phyloP scores from a whole-genome alignment of 2,329 filamentous ascomycete genomes.

The Apiospora malaysiana region DNA sequence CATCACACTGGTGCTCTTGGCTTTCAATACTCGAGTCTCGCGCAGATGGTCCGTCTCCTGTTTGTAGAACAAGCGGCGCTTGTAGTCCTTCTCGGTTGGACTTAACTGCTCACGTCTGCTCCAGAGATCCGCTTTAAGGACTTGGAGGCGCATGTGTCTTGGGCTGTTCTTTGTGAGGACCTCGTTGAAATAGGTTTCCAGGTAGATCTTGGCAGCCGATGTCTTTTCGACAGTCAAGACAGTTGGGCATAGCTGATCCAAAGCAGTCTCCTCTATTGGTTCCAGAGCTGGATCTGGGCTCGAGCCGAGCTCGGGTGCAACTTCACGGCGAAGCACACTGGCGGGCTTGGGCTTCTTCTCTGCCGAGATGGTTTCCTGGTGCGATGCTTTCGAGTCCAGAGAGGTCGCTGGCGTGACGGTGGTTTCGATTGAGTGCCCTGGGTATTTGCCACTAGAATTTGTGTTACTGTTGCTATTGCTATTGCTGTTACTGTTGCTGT shows the following conservation, averaged over 20 bases:
- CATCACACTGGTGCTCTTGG: constrained; percentile 53
- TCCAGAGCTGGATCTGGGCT: constrained; percentile 38
- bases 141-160: constrained; percentile 64
- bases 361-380: constrained; percentile 36
- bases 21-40: constrained; percentile 72
- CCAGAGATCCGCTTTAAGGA: constrained; percentile 69
- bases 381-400: constrained; percentile 48
- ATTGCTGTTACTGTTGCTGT: constrained; percentile 36
- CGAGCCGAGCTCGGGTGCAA: constrained; percentile 31
- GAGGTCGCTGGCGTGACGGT: constrained; percentile 46
- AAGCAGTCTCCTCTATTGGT: constrained; percentile 30
- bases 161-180: constrained; percentile 63
- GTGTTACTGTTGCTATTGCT: constrained; percentile 30
- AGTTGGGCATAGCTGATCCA: constrained; percentile 36
- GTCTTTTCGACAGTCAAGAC: constrained; percentile 75
- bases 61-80: constrained; percentile 63
- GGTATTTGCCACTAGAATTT: constrained; percentile 37
- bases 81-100: constrained; percentile 57
- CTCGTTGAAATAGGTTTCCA: constrained; percentile 85
- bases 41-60: constrained; percentile 79
- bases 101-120: constrained; percentile 55
- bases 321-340: constrained; percentile 34
- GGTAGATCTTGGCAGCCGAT: constrained; percentile 81
- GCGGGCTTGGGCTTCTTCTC: constrained; percentile 35
- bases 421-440: constrained; percentile 33